phyloP scores from a whole-genome alignment of 1,139 yeast genomes.

The Hyphopichia pseudoburtonii region DNA sequence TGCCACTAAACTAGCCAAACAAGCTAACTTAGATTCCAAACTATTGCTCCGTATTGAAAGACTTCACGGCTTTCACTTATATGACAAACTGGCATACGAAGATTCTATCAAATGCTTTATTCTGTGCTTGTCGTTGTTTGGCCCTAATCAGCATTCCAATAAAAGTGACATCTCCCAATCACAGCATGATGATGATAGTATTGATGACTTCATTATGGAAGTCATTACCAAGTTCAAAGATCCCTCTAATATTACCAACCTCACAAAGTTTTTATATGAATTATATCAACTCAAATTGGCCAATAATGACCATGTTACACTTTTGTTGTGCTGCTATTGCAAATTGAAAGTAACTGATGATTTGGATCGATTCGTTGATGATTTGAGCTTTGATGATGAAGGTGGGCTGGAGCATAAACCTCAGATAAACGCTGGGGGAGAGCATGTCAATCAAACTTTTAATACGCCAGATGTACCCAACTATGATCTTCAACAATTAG shows the following conservation, averaged over 20 bases:
- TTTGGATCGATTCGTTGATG: slow-evolving; percentile 57
- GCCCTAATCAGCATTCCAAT: slow-evolving; percentile 3
- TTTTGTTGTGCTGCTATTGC: slow-evolving; percentile 79
- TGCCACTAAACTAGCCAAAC: slow-evolving; percentile 70
- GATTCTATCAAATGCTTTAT: slow-evolving; percentile 74
- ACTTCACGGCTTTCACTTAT: slow-evolving; percentile 71
- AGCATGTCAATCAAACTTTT: not conserved
- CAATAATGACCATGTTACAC: slow-evolving; percentile 75
- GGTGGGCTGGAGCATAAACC: slow-evolving; percentile 1
- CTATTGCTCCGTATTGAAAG: slow-evolving; percentile 55
- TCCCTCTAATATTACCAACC: slow-evolving; percentile 67
- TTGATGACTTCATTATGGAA: slow-evolving; percentile 64
- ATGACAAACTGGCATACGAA: slow-evolving; percentile 60
- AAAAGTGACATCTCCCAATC: slow-evolving; percentile 6
- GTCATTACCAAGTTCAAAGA: slow-evolving; percentile 83
- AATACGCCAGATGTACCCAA: slow-evolving; percentile 5
- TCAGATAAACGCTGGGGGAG: not conserved
- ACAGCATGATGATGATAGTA: slow-evolving; percentile 16
- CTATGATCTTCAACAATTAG: slow-evolving; percentile 46
- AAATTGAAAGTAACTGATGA: slow-evolving; percentile 66
- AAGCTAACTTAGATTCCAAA: slow-evolving; percentile 35
- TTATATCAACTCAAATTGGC: slow-evolving; percentile 57
- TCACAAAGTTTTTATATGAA: slow-evolving; percentile 63
- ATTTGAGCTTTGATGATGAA: slow-evolving; percentile 27
- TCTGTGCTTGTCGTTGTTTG: slow-evolving; percentile 30